Percentiles rank a stretch among this genome's conserved stretches.
phyloP scores from a whole-genome alignment of 2,329 filamentous ascomycete species.

The Madurella mycetomatis region DNA sequence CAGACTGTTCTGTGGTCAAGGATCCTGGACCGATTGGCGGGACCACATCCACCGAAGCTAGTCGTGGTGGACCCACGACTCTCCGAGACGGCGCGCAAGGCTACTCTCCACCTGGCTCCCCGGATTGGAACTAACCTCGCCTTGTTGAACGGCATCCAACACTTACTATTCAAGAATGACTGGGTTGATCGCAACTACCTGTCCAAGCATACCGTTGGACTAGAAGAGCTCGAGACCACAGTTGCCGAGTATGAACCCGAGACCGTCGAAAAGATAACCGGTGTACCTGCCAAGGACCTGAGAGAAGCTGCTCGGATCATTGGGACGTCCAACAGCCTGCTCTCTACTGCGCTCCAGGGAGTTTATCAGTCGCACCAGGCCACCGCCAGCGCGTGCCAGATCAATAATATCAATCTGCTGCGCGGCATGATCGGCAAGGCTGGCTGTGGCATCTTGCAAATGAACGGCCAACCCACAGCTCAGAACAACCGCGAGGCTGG shows the following conservation, averaged over 20 bases:
- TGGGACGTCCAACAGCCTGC: slow-evolving; percentile 29
- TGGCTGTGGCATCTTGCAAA: slow-evolving; percentile 35
- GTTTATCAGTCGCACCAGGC: slow-evolving; percentile 39
- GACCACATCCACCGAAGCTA: slow-evolving; percentile 33
- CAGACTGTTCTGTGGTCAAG: slow-evolving; percentile 37
- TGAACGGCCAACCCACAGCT: slow-evolving; percentile 38
- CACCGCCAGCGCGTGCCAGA: slow-evolving; percentile 36
- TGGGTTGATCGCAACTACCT: slow-evolving; percentile 33
- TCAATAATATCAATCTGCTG: slow-evolving; percentile 39
- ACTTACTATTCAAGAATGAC: slow-evolving; percentile 34
- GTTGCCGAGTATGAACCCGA: slow-evolving; percentile 32
- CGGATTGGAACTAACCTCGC: slow-evolving; percentile 35
- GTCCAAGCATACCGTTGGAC: slow-evolving; percentile 28
- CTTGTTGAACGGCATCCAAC: slow-evolving; percentile 35
- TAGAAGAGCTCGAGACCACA: slow-evolving; percentile 26
- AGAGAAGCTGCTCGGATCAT: slow-evolving; percentile 32
- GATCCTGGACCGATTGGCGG: slow-evolving; percentile 33
- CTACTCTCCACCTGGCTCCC: slow-evolving; percentile 33
- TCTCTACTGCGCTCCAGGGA: slow-evolving; percentile 37
- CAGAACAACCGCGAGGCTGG: slow-evolving; percentile 38
- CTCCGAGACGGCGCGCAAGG: slow-evolving; percentile 32
- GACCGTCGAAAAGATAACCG: slow-evolving; percentile 33
- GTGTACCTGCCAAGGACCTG: slow-evolving; percentile 29
- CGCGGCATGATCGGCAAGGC: slow-evolving; percentile 33
- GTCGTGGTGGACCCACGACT: slow-evolving; percentile 35